Base-by-base conservation (phyloP, 2,329 filamentous ascomycete species). In the Aspergillus costaricaensis region DNA sequence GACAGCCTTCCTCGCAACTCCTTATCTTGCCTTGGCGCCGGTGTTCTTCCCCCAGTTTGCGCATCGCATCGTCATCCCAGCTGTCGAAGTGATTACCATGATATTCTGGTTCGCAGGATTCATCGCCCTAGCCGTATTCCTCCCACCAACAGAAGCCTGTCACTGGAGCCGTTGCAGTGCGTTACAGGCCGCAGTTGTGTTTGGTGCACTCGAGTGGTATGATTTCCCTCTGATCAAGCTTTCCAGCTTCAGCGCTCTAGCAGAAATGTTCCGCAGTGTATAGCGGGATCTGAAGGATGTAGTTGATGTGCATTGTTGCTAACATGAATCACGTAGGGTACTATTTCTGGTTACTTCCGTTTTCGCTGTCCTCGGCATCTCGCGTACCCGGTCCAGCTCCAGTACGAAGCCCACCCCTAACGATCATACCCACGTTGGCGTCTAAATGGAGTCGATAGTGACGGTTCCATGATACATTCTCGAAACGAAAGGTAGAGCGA, bases 31-130 rank as follows among this genome's bases (percentile, higher is more conserved):
- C 68, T 63, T 93, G 53, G 81, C 87, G 2, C 90, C 91, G 1
- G 79, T 85, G 47, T 88, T 87, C 76, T 80, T 87, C 68, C 81
- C 84, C 3, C 79, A 80, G 23, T 68, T 86, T 10, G 87, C 88
- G 68, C 86, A 91, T 74, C 84, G 83, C 55, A 85, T 86, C 54
- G 86, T 83, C 48, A 85, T 92, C 15, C 80, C 93, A 17, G 87
- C 70, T 1, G 81, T 91, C 32, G 90, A 96, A 70, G 81, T 80
- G 50, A 66, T 95, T 23, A 95, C 91, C 9, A 88, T 89, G 78
- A 82, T 96, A 59, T 96, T 96, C 81, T 96, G 92, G 92, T 95
- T 97, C 72, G 88, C 89, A 0, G 92, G 91, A 6, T 90, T 92
- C 69, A 88, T 96, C 66, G 91, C 91, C 0, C 77, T 93, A 10